A percentile compares a stretch with the other conserved stretches of the same genome.
phyloP scores from a whole-genome alignment of 1,284 basidiomycete genomes.

The Tilletia setariae region DNA sequence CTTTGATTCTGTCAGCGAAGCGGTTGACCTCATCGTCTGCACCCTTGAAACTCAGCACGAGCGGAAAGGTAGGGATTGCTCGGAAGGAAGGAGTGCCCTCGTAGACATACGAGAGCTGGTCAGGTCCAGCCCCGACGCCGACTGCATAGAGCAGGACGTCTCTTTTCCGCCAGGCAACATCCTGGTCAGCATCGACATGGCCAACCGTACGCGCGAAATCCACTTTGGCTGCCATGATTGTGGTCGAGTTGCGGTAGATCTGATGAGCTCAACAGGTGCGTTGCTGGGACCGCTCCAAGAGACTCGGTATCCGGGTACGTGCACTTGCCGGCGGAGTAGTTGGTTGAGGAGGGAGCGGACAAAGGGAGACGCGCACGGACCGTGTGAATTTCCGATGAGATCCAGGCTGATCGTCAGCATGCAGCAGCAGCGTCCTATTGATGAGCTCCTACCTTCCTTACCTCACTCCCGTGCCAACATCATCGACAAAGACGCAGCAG shows the following conservation, averaged over 20 bases:
- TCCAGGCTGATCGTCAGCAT: too few relatives aligned
- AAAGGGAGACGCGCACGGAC: too few relatives aligned
- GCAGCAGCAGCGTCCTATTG: too few relatives aligned
- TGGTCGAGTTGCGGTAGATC: too few relatives aligned
- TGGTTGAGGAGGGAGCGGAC: too few relatives aligned
- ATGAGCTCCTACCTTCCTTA: background rate
- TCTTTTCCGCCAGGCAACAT: slow-evolving; percentile 54
- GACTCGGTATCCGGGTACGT: too few relatives aligned
- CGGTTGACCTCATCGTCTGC: slow-evolving; percentile 45
- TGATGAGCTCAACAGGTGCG: too few relatives aligned
- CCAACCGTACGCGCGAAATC: slow-evolving; percentile 49
- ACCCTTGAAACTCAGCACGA: slow-evolving; percentile 50
- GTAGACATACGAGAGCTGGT: slow-evolving; percentile 86
- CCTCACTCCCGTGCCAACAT: background rate
- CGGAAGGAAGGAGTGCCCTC: slow-evolving; percentile 83
- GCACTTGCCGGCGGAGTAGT: too few relatives aligned
- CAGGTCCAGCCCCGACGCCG: slow-evolving; percentile 90
- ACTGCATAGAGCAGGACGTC: slow-evolving; percentile 97
- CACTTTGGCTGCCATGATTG: slow-evolving; percentile 18
- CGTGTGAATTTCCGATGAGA: too few relatives aligned
- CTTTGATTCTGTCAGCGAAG: slow-evolving; percentile 46
- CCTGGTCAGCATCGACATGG: slow-evolving; percentile 41
- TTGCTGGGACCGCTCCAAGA: too few relatives aligned
- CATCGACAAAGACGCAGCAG: background rate
- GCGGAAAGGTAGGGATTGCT: slow-evolving; percentile 77